These are phyloP conservation scores for Zostera marina DNA, from an alignment of 116 monocot species.

Conservation along the genomic window DNA sequence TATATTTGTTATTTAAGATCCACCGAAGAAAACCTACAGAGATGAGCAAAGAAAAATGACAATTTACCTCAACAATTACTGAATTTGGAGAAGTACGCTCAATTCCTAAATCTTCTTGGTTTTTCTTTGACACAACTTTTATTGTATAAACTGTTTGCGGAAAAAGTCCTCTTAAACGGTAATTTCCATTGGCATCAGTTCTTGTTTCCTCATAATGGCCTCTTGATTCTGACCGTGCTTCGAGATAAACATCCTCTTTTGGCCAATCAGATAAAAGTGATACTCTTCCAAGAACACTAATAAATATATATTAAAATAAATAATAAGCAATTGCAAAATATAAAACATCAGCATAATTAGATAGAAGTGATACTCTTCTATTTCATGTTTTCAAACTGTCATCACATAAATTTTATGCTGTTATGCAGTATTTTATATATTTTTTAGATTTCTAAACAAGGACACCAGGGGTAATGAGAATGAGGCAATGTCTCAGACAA, in stretches of 20 bases:
- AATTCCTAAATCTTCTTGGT: conserved; percentile 24
- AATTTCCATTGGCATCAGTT: conserved; percentile 58
- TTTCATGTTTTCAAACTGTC: too few relatives aligned
- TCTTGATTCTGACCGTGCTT: conserved; percentile 78
- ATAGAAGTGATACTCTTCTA: too few relatives aligned
- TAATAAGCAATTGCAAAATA: too few relatives aligned
- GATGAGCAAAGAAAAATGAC: neutral
- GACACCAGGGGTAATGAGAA: too few relatives aligned
- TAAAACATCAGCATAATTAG: too few relatives aligned
- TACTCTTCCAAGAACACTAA: conserved; percentile 69
- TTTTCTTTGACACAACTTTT: conserved; percentile 36
- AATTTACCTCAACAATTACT: conserved; percentile 35
- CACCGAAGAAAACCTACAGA: neutral
- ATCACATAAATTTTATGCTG: too few relatives aligned
- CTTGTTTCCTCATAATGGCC: conserved; percentile 87
- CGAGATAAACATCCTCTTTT: conserved; percentile 67
- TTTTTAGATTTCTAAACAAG: too few relatives aligned
- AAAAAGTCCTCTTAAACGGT: conserved; percentile 78
- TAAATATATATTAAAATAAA: neutral
- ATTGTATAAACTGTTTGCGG: conserved; percentile 64
- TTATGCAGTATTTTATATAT: too few relatives aligned
- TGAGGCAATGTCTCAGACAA: too few relatives aligned
- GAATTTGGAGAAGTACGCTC: conserved; percentile 82
- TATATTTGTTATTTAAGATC: neutral
- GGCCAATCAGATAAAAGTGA: conserved; percentile 69